Evolutionary conservation across 176 grass and related monocot genomes (phyloP), one percentile per base, ranked within the genome.

Genomic region (Poa pratensis): DNA sequence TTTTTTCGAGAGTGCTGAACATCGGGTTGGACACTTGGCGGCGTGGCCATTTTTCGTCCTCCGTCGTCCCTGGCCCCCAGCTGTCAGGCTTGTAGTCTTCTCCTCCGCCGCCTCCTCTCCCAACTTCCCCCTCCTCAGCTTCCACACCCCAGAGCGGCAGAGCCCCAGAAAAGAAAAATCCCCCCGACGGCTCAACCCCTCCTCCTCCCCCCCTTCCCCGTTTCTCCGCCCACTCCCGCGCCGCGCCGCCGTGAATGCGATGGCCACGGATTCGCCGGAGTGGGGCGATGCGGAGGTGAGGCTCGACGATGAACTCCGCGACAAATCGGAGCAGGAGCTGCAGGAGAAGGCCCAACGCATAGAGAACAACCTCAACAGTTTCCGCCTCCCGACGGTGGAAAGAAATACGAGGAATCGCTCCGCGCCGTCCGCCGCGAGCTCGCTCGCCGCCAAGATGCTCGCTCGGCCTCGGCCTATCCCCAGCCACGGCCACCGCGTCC

Each of bases 381-480:
- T 74, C 6, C 16, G 18, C 23, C 72, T 90, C 43, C 72, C 17
- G 5, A 93, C 85, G 24, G 85, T 34, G 91, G 88, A 5, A 64
- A 9, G 58, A 93, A 88, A 49, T 79, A 75, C 19, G 57, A n/a
- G 18, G 9, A 3, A 1, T 8, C 0, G 17, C 57, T 82, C 0
- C 14, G 7, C 11, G 37, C 45, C 14, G 15, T 79, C 6, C 22
- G 7, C 45, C 35, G 60, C 5, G 88, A 90, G 81, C 73, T 88
- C 35, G 37, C n/a, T 6, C 82, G 85, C 65, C 91, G 91, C 48
- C 8, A 76, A 84, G 2, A 12, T 70, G 37, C 40, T 78, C 35
- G 76, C 55, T 6, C 57, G 39, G 15, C 42, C 77, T 79, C 40
- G 63, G 7, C 40, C 40, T 9, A 6, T 8, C 6, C 40, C 18